Conservation (phyloP, 2,329 filamentous ascomycete species). For the Stachybotrys elegans region DNA sequence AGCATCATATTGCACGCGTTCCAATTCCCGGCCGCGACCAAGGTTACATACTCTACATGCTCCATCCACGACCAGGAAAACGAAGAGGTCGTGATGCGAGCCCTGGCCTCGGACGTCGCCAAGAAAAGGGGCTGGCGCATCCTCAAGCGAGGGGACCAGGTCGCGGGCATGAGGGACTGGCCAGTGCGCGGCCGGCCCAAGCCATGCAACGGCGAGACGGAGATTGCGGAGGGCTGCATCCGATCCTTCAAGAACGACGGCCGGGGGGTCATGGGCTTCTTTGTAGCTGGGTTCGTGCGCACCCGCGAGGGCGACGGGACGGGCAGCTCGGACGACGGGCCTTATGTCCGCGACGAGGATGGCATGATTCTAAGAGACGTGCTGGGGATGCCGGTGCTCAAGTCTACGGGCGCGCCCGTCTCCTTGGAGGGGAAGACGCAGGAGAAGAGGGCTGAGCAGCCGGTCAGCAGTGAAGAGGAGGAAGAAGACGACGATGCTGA, state of each 20-base stretch:
- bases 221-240: constrained; percentile 69
- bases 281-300: constrained; percentile 76
- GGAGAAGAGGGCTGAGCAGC: constrained; percentile 2
- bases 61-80: constrained; percentile 86
- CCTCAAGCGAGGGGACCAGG: constrained; percentile 66
- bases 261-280: constrained; percentile 89
- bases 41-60: constrained; percentile 90
- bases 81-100: constrained; percentile 72
- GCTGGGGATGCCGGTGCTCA: constrained; percentile 31
- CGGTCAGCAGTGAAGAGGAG: constrained; percentile 15
- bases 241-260: constrained; percentile 76
- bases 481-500: constrained; percentile 13
- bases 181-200: constrained; percentile 55
- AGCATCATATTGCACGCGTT: constrained; percentile 80
- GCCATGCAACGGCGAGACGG: constrained; percentile 42
- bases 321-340: constrained; percentile 32
- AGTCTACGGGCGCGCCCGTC: constrained; percentile 27
- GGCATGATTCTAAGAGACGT: constrained; percentile 44
- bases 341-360: constrained; percentile 48
- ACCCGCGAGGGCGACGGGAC: constrained; percentile 9
- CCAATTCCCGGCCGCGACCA: constrained; percentile 66
- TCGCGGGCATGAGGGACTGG: constrained; percentile 73
- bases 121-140: constrained; percentile 69
- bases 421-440: constrained; percentile 15
- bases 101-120: constrained; percentile 64